Evolutionary conservation across 495 filamentous ascomycete species (phyloP).

Genomic region (Chaetomium fimeti): DNA sequence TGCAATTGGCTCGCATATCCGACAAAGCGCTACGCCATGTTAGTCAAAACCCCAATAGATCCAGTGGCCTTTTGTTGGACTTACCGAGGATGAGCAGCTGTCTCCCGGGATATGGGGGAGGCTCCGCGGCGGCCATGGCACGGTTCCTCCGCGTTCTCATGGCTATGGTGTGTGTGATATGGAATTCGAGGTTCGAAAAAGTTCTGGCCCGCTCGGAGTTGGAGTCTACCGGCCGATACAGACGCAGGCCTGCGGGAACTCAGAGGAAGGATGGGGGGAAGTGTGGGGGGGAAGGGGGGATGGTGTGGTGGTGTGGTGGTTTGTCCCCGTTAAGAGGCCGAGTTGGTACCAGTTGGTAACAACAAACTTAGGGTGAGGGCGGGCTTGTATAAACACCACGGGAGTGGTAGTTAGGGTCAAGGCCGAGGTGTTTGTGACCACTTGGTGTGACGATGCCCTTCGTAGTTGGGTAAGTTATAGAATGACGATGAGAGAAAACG

Average conservation of each 20-base stretch:
- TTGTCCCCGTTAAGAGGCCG: neutral
- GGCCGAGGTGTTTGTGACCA: neutral
- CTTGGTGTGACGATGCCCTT: neutral
- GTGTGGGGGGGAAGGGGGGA: too few relatives aligned
- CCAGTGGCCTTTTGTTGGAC: conserved; percentile 22
- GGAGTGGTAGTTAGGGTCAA: neutral
- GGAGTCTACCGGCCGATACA: neutral
- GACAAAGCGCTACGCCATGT: conserved; percentile 69
- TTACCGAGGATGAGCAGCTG: conserved; percentile 74
- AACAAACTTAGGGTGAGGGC: neutral
- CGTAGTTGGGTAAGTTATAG: neutral
- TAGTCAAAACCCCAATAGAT: conserved; percentile 26
- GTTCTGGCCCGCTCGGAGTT: neutral
- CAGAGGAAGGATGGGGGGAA: neutral
- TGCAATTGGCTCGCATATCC: conserved; percentile 97
- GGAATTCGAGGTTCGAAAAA: neutral
- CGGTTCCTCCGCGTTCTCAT: conserved; percentile 25
- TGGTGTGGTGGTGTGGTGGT: neutral
- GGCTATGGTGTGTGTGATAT: neutral
- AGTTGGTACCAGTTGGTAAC: neutral
- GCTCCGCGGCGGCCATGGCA: conserved; percentile 18
- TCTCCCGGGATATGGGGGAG: conserved; percentile 47
- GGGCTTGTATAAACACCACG: neutral
- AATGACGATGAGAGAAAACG: neutral
- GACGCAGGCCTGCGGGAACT: neutral